Evolutionary conservation across 1,139 yeast species (phyloP).

Genomic region (Yamadazyma diddensiae): DNA sequence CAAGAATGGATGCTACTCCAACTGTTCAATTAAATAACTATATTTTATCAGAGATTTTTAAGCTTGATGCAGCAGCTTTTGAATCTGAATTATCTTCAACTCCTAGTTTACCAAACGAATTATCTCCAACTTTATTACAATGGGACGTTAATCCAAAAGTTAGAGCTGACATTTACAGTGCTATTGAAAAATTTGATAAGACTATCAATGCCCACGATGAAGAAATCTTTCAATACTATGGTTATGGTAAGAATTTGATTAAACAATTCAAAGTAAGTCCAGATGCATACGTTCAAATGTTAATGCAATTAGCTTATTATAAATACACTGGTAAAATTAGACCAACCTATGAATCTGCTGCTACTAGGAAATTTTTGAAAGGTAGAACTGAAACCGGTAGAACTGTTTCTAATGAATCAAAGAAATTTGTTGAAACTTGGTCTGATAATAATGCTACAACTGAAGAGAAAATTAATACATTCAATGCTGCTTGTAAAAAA

Average conservation of each 20-base stretch:
- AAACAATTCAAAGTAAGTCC: conserved; percentile 71
- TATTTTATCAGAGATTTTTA: conserved; percentile 55
- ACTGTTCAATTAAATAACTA: conserved; percentile 85
- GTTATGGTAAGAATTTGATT: conserved; percentile 69
- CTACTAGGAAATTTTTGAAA: conserved; percentile 82
- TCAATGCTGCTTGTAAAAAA: conserved; percentile 69
- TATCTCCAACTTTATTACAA: conserved; percentile 23
- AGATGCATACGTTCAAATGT: conserved; percentile 73
- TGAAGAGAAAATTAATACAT: conserved; percentile 63
- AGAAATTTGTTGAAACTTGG: conserved; percentile 75
- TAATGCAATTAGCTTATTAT: conserved; percentile 74
- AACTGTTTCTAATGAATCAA: conserved; percentile 74
- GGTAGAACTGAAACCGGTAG: conserved; percentile 98
- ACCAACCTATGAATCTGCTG: conserved; percentile 96
- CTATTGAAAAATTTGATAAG: conserved; percentile 53
- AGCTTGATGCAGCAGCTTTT: conserved; percentile 38
- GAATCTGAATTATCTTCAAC: conserved; percentile 26
- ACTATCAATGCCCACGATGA: conserved; percentile 57
- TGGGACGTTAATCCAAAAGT: conserved; percentile 55
- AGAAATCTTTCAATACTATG: conserved; percentile 67
- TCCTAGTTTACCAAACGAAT: conserved; percentile 10
- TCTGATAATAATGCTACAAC: conserved; percentile 51
- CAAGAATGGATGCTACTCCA: conserved; percentile 98
- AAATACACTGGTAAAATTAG: conserved; percentile 77
- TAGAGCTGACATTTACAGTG: conserved; percentile 50